phyloP scores from a whole-genome alignment of 2,329 filamentous ascomycete species.

The Trichoderma atroviride region DNA sequence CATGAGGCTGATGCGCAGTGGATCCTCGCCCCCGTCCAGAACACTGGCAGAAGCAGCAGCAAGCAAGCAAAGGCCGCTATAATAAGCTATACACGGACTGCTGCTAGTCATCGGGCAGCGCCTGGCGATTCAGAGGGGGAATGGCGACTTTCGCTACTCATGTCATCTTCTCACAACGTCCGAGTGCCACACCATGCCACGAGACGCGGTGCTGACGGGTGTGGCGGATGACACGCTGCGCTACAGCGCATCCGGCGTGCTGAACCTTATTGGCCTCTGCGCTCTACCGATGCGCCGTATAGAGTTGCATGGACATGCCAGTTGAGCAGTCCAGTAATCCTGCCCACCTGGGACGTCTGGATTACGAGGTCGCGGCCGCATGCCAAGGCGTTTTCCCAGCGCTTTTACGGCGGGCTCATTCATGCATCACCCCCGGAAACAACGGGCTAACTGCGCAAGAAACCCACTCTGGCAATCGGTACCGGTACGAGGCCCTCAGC shows the following conservation, averaged over 20 bases:
- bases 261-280: background rate
- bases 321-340: background rate
- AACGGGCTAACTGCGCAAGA: conserved; percentile 3
- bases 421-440: conserved; percentile 12
- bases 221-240: conserved; percentile 1
- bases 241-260: background rate
- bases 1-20: conserved; percentile 22
- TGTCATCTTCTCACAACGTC: background rate
- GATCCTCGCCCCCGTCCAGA: conserved; percentile 7
- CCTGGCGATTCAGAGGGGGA: background rate
- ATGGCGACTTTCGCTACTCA: no score
- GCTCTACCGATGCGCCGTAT: background rate
- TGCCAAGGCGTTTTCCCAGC: background rate
- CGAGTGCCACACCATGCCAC: background rate
- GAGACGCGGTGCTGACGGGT: background rate
- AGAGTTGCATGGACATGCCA: no score
- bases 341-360: background rate
- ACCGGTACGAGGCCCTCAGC: background rate
- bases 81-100: background rate
- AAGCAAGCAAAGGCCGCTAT: background rate
- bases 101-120: background rate
- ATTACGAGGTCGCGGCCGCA: background rate
- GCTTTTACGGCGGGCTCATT: conserved; percentile 1
- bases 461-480: background rate
- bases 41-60: conserved; percentile 13